Conservation (phyloP, 2,329 filamentous ascomycete species). For the Aspergillus sp. region DNA sequence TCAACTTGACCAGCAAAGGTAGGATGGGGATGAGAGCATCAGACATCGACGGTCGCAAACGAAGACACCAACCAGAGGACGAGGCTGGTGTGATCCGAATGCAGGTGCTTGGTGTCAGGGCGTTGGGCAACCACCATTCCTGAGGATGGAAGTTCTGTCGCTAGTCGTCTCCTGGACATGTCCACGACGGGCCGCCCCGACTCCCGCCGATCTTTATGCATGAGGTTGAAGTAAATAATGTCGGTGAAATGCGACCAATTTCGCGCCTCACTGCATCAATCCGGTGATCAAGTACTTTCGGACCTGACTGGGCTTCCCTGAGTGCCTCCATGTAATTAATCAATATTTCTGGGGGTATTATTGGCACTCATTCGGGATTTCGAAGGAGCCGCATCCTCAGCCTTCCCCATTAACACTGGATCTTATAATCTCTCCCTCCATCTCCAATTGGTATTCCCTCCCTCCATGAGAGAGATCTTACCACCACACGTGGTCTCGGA, state of each 20-base stretch:
- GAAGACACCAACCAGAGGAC: slow-evolving; percentile 4
- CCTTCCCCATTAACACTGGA: background rate
- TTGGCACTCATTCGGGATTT: background rate
- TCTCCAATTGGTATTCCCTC: background rate
- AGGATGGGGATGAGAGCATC: background rate
- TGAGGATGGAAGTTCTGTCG: slow-evolving; percentile 13
- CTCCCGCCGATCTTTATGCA: slow-evolving; percentile 31
- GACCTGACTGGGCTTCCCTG: background rate
- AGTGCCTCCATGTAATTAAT: background rate
- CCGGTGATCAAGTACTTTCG: background rate
- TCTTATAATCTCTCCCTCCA: background rate
- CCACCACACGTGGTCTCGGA: slow-evolving; percentile 1
- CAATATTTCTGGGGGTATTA: background rate
- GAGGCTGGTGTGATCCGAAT: slow-evolving; percentile 13
- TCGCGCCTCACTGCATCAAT: background rate
- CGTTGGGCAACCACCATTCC: slow-evolving; percentile 18
- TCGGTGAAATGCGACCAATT: slow-evolving; percentile 7
- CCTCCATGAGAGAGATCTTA: background rate
- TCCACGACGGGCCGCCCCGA: slow-evolving; percentile 30
- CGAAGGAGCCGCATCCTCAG: background rate
- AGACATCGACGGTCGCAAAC: slow-evolving; percentile 17
- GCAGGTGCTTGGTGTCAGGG: slow-evolving; percentile 22
- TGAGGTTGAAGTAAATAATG: slow-evolving; percentile 17
- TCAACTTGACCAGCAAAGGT: slow-evolving; percentile 1
- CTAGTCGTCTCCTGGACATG: slow-evolving; percentile 24